Conservation (phyloP, 2,329 filamentous ascomycete species). For the Graphiopsis chlorocephala region DNA sequence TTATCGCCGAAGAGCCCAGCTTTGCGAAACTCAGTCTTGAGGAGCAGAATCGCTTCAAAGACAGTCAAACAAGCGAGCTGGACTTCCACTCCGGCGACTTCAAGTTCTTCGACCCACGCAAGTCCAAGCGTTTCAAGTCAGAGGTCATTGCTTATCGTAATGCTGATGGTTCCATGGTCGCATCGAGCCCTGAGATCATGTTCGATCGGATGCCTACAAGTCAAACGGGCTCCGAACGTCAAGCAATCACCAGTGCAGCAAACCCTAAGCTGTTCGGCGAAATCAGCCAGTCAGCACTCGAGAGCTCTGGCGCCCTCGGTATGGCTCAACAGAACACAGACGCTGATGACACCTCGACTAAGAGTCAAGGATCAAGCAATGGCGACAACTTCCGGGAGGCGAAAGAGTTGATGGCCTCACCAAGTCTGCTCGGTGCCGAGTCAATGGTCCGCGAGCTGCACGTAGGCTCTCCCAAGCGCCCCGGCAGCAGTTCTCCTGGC, state of each 20-base stretch:
- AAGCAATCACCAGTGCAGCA: conserved; percentile 18
- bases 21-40: conserved; percentile 45
- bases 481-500: conserved; percentile 34
- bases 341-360: not conserved
- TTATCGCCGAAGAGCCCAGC: conserved; percentile 52
- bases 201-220: conserved; percentile 36
- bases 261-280: conserved; percentile 57
- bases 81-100: conserved; percentile 37
- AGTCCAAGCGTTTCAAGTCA: conserved; percentile 46
- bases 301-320: conserved; percentile 43
- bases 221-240: conserved; percentile 28
- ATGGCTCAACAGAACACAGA: conserved; percentile 27
- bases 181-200: conserved; percentile 38
- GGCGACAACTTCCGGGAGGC: conserved; percentile 9
- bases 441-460: conserved; percentile 49
- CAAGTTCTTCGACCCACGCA: conserved; percentile 38
- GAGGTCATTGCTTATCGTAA: conserved; percentile 39
- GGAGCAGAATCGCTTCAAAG: conserved; percentile 51
- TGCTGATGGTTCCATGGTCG: conserved; percentile 29
- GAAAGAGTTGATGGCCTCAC: conserved; percentile 19
- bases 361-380: conserved; percentile 11
- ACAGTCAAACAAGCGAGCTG: conserved; percentile 29
- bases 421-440: conserved; percentile 48
- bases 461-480: conserved; percentile 38
- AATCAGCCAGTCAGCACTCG: conserved; percentile 55